phyloP scores from a whole-genome alignment of 352 stramenopile genomes.

The Blastocystis hominis region DNA sequence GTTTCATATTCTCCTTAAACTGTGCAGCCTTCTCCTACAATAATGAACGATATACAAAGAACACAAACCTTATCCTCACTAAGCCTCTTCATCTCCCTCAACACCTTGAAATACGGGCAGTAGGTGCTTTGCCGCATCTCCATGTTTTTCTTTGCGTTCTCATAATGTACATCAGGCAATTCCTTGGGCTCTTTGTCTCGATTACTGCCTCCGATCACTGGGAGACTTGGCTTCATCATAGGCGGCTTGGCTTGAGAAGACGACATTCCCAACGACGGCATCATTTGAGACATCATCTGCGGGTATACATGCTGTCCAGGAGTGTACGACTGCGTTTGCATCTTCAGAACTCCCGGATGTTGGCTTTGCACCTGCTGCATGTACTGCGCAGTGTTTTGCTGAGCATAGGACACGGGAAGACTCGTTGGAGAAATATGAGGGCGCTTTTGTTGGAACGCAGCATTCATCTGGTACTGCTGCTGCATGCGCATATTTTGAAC shows the following conservation, averaged over 20 bases:
- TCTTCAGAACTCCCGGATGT: neutral
- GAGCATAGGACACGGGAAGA: no score
- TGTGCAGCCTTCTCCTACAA: neutral
- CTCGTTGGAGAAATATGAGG: neutral
- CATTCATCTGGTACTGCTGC: neutral
- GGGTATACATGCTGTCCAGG: neutral
- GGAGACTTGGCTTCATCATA: neutral
- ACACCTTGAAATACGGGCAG: neutral
- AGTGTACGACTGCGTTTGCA: no score
- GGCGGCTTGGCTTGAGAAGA: neutral
- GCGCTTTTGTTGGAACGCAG: neutral
- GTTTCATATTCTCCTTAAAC: neutral
- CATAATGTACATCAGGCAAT: neutral
- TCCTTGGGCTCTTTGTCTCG: neutral
- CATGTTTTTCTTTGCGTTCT: neutral
- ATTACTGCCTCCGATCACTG: neutral
- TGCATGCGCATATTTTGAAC: neutral
- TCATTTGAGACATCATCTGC: neutral
- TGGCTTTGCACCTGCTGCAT: neutral
- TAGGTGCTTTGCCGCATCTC: neutral
- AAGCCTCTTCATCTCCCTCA: neutral
- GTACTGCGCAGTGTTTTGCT: neutral
- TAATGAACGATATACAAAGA: neutral
- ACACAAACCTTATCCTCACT: neutral
- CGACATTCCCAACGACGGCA: neutral